Conservation (phyloP, 768 basidiomycete genomes). For the Suillus weaverae region DNA sequence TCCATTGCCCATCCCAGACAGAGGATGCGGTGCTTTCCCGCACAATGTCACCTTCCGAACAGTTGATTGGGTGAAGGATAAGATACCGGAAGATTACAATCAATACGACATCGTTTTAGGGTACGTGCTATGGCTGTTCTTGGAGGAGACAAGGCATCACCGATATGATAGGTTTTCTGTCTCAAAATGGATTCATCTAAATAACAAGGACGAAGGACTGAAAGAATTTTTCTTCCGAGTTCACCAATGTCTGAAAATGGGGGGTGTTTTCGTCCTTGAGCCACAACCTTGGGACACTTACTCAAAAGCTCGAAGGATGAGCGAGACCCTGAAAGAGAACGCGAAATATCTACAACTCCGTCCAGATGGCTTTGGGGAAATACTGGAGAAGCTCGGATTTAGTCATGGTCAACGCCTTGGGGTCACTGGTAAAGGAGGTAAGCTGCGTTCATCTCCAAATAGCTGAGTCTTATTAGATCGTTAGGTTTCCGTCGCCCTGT, state of each 20-base stretch:
- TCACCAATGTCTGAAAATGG: conserved; percentile 52
- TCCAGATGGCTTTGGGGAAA: conserved; percentile 58
- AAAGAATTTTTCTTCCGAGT: conserved; percentile 64
- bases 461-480: background rate
- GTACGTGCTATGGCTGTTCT: conserved; percentile 42
- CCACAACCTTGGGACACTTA: conserved; percentile 88
- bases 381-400: conserved; percentile 68
- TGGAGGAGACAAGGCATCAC: background rate
- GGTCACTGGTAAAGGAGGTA: conserved; percentile 64
- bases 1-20: conserved; percentile 61
- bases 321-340: conserved; percentile 61
- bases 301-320: conserved; percentile 70
- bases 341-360: conserved; percentile 55
- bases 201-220: conserved; percentile 76
- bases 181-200: conserved; percentile 91
- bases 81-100: conserved; percentile 54
- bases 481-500: conserved; percentile 2
- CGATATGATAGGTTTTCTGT: conserved; percentile 64
- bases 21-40: conserved; percentile 55
- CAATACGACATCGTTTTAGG: conserved; percentile 79
- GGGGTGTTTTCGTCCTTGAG: conserved; percentile 75
- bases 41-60: conserved; percentile 74
- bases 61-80: conserved; percentile 69
- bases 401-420: conserved; percentile 47
- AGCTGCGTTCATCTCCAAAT: conserved; percentile 16